Evolutionary conservation across 192 early-diverging fungal species (phyloP), one percentile per base, ranked within the genome.

Genomic region (Backusella tarrabulga): DNA sequence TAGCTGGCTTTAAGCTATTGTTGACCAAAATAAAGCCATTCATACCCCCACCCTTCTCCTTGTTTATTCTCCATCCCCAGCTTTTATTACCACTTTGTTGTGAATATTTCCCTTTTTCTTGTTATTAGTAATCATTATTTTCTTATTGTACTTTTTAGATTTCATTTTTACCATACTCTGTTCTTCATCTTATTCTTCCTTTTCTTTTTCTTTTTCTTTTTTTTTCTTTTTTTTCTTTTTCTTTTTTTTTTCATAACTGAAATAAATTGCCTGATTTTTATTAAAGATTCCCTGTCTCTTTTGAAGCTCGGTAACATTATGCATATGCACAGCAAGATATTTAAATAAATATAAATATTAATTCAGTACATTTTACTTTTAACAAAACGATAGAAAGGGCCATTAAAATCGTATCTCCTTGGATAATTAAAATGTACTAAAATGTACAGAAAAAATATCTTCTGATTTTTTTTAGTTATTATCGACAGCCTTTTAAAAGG

Each of bases 61-160:
- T 68, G 32, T 68, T 29, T 68, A 36, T 68, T 63, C 56, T 63
- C 56, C 23, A 60, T 60, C 56, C 21, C 11, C 12, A 63, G 3
- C 56, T 63, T 63, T 63, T 63, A 63, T 63, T 12, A 63, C 56
- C 9, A 63, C 56, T 63, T 29, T 63, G 26, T 63, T 63, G 56
- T 29, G 26, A 63, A 63, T 63, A 63, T 63, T 56, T 56, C 26
- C 26, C 26, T 63, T 63, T 63, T 63, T 63, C 2, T 26, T 60
- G n/a, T 60, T 26, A 60, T 21, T 26, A 60, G 11, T 26, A 60
- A 60, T 60, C 54, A 60, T 26, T 60, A 60, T 60, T 60, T 60
- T 23, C 26, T 29, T 63, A 56, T 63, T 63, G 21, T 63, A 63
- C 26, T 63, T 63, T 63, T 29, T 63, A 63, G 21, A 63, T 14